Conservation (phyloP, 225 moss, liverwort and hornwort species). For the Straminergon stramineum region DNA sequence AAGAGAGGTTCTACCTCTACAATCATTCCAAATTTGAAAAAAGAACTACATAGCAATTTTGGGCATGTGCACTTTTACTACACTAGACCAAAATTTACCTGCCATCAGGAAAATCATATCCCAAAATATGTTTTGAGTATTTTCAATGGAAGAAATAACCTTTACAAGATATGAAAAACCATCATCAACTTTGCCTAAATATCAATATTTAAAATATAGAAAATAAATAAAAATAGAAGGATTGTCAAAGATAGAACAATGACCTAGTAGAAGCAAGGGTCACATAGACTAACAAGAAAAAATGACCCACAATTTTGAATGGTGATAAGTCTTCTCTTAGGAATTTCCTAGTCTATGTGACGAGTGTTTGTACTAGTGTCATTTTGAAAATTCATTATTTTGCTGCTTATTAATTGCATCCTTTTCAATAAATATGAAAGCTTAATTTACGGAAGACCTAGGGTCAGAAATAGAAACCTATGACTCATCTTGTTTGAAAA, state of each 20-base stretch:
- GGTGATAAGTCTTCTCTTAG: rapidly evolving
- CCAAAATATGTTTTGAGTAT: too few species aligned
- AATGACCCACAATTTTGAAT: not conserved
- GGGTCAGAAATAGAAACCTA: too few species aligned
- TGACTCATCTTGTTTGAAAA: too few species aligned
- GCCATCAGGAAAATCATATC: not conserved
- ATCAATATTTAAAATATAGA: not conserved
- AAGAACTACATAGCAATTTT: not conserved
- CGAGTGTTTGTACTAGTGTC: not conserved
- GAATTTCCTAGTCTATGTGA: rapidly evolving
- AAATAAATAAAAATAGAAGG: not conserved
- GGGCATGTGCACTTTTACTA: not conserved
- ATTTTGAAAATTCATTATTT: not conserved
- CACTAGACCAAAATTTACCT: not conserved
- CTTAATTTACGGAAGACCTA: too few species aligned
- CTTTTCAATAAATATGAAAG: not conserved
- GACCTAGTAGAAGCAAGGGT: not conserved
- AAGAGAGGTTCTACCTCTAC: too few species aligned
- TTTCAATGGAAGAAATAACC: not conserved
- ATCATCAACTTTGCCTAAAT: not conserved
- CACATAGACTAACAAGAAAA: not conserved
- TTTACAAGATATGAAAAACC: not conserved
- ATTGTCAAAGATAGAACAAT: too few species aligned
- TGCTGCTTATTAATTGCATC: not conserved
- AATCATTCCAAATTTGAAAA: not conserved